Evolutionary conservation across 345 rosid genomes (phyloP).

Genomic region (Anastatica hierochuntica): DNA sequence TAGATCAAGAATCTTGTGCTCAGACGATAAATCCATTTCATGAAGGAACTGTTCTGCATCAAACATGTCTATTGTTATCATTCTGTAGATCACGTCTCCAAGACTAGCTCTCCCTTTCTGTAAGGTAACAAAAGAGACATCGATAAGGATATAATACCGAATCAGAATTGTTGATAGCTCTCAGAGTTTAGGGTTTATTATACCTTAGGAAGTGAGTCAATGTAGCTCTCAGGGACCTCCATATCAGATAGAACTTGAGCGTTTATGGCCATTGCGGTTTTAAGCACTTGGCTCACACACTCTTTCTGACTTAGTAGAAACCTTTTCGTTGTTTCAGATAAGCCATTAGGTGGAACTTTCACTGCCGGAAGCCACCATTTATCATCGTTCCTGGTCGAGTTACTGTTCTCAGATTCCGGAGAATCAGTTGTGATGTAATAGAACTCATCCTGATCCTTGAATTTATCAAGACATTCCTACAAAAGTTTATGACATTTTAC

Average conservation of each 20-base stretch:
- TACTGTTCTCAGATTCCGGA: conserved; percentile 42
- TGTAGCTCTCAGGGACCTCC: conserved; percentile 81
- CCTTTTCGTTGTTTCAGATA: conserved; percentile 52
- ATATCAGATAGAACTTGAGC: conserved; percentile 66
- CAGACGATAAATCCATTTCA: conserved; percentile 60
- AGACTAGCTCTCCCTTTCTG: conserved; percentile 82
- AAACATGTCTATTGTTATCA: conserved; percentile 59
- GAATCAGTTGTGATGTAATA: conserved; percentile 45
- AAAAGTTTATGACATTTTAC: background rate
- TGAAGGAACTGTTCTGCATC: conserved; percentile 68
- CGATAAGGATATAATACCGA: background rate
- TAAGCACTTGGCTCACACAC: conserved; percentile 69
- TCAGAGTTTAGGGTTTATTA: background rate
- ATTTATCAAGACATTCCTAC: conserved; percentile 76
- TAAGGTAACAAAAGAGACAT: background rate
- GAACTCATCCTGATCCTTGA: conserved; percentile 62
- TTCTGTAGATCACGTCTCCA: conserved; percentile 55
- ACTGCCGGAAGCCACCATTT: conserved; percentile 84
- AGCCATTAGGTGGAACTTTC: conserved; percentile 59
- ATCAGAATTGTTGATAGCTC: background rate
- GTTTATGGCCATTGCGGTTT: conserved; percentile 89
- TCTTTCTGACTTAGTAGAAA: conserved; percentile 71
- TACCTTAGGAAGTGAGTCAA: conserved; percentile 86
- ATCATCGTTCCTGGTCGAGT: conserved; percentile 46
- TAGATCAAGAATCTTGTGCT: conserved; percentile 69